Conservation (phyloP, 805 yeast genomes). For the Ogataea dorogensis region DNA sequence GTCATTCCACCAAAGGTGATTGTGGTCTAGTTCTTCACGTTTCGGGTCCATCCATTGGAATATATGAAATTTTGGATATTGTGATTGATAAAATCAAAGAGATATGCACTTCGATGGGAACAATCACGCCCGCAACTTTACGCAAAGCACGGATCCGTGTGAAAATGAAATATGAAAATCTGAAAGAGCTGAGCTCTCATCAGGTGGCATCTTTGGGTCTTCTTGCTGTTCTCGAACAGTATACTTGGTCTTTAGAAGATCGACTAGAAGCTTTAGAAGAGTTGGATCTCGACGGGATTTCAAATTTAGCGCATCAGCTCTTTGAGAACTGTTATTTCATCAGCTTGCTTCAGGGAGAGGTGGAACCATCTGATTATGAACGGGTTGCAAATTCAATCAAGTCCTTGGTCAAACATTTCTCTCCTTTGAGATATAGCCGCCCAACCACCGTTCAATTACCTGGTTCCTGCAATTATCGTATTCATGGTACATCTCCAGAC, state of each 20-base stretch:
- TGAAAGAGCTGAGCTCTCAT: slow-evolving; percentile 45
- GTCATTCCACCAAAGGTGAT: slow-evolving; percentile 54
- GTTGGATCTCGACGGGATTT: slow-evolving; percentile 38
- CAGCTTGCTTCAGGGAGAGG: slow-evolving; percentile 54
- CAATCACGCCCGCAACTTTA: slow-evolving; percentile 36
- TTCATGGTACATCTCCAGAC: slow-evolving; percentile 42
- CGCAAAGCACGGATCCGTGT: slow-evolving; percentile 47
- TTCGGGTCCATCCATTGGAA: slow-evolving; percentile 49
- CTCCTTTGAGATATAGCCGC: slow-evolving; percentile 11
- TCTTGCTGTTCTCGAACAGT: slow-evolving; percentile 52
- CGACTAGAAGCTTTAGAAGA: slow-evolving; percentile 57
- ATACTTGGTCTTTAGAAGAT: slow-evolving; percentile 53
- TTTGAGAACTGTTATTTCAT: slow-evolving; percentile 34
- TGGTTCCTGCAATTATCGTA: slow-evolving; percentile 36
- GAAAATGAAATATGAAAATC: slow-evolving; percentile 45
- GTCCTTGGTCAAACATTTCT: slow-evolving; percentile 13
- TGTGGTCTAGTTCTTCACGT: slow-evolving; percentile 51
- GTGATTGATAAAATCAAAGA: slow-evolving; percentile 36
- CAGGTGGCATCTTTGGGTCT: slow-evolving; percentile 50
- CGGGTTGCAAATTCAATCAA: slow-evolving; percentile 12
- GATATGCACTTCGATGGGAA: slow-evolving; percentile 16
- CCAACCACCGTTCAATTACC: slow-evolving; percentile 42
- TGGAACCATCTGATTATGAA: slow-evolving; percentile 13
- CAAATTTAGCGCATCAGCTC: slow-evolving; percentile 30
- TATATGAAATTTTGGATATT: slow-evolving; percentile 33